phyloP scores from a whole-genome alignment of 306 rosid species.

The Pterocarpus macrocarpus region DNA sequence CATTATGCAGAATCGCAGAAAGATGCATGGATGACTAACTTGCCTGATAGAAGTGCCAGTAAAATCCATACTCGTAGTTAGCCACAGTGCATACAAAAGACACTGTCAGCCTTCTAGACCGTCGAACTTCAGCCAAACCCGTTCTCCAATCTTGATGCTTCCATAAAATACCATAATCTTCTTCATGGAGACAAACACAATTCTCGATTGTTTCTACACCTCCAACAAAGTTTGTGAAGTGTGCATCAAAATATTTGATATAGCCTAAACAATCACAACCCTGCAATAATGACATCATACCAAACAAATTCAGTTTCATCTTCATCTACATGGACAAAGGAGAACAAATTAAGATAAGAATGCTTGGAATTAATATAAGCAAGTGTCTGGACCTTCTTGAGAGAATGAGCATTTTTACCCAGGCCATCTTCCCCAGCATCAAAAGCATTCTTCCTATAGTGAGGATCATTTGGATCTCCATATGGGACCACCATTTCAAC shows the following conservation, averaged over 20 bases:
- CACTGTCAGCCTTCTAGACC: conserved; percentile 81
- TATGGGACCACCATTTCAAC: conserved; percentile 93
- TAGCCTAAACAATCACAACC: conserved; percentile 89
- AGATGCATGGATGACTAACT: conserved; percentile 47
- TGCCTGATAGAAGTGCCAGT: conserved; percentile 89
- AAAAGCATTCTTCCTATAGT: conserved; percentile 86
- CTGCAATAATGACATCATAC: conserved; percentile 54
- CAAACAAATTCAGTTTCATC: conserved; percentile 35
- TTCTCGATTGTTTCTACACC: conserved; percentile 86
- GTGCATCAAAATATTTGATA: conserved; percentile 81
- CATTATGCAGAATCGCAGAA: conserved; percentile 10
- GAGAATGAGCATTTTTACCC: conserved; percentile 87
- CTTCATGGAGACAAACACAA: conserved; percentile 88
- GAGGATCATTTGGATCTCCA: conserved; percentile 91
- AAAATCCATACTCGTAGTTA: conserved; percentile 83
- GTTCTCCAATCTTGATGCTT: conserved; percentile 95
- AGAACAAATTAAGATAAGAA: conserved; percentile 5
- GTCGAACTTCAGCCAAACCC: conserved; percentile 82
- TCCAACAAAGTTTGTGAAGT: conserved; percentile 76
- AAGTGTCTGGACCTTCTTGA: conserved; percentile 68
- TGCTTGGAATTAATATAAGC: neutral
- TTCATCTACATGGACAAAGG: conserved; percentile 35
- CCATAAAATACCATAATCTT: conserved; percentile 87
- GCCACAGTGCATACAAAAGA: conserved; percentile 87
- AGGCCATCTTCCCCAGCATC: conserved; percentile 92